These are phyloP conservation scores for Mortierella sp. DNA, from an alignment of 371 early-diverging fungal genomes.

Conservation along the genomic window DNA sequence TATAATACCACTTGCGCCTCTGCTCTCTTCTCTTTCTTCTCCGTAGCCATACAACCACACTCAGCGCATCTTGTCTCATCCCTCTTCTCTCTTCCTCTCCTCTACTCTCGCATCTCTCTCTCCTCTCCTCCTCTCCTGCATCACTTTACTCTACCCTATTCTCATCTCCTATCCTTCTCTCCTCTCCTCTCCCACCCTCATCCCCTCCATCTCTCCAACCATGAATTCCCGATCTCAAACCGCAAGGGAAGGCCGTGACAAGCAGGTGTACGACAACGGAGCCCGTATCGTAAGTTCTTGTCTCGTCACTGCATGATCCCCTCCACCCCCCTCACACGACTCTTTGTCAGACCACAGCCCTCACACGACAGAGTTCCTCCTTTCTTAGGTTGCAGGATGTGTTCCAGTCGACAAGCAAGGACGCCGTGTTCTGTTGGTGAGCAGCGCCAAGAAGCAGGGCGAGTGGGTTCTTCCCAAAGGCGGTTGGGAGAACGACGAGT, in stretches of 20 bases:
- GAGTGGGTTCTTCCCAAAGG: slow-evolving; percentile 76
- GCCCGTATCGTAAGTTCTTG: slow-evolving; percentile 37
- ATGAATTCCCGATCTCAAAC: slow-evolving; percentile 7
- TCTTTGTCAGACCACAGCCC: not conserved
- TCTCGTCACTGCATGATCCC: not conserved
- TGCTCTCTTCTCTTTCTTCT: too few species aligned
- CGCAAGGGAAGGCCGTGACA: slow-evolving; percentile 49
- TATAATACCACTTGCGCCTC: too few species aligned
- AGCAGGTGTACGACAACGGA: slow-evolving; percentile 43
- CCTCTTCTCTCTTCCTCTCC: not conserved
- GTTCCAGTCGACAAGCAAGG: slow-evolving; percentile 65
- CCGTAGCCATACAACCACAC: too few species aligned
- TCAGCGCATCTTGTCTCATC: too few species aligned
- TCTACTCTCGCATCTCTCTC: not conserved
- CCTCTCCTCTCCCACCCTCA: not conserved
- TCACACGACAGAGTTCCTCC: too few species aligned
- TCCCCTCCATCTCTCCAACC: not conserved
- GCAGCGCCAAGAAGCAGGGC: slow-evolving; percentile 63
- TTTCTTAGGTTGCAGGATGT: slow-evolving; percentile 64
- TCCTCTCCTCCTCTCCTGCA: too few species aligned
- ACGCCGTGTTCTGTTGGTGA: slow-evolving; percentile 63
- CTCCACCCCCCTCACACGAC: not conserved
- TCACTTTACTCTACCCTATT: not conserved
- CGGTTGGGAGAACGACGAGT: slow-evolving; percentile 76
- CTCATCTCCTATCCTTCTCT: not conserved